Percentiles rank a stretch among this genome's conserved stretches.
Evolutionary conservation across 106 monocot species (phyloP).

Genomic region (Amphibolis antarctica): DNA sequence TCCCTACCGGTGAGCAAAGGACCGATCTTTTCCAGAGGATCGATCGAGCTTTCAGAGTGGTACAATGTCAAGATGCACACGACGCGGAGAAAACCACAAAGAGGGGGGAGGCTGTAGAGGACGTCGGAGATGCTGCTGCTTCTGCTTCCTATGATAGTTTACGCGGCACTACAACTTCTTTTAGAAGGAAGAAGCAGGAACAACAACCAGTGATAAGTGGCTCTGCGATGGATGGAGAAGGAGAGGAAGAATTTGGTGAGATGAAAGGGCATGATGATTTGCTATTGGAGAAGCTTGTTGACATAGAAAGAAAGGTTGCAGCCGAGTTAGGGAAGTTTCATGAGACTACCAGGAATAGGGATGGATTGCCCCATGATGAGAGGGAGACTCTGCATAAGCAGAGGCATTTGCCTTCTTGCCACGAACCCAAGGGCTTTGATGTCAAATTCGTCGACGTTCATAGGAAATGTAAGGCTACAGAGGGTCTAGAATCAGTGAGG

Average conservation of each 20-base stretch:
- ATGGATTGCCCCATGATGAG: neutral
- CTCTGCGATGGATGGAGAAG: neutral
- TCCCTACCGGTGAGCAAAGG: neutral
- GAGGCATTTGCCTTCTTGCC: neutral
- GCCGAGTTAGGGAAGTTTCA: neutral
- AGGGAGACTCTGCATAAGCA: neutral
- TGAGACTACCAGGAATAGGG: neutral
- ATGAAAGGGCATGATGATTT: neutral
- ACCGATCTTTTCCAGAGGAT: constrained; percentile 1
- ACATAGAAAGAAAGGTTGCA: neutral
- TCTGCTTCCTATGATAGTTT: neutral
- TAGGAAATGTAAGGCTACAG: neutral
- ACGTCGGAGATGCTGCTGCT: neutral
- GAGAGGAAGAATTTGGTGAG: neutral
- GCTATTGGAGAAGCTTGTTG: neutral
- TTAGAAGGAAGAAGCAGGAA: neutral
- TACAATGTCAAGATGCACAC: neutral
- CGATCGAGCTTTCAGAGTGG: neutral
- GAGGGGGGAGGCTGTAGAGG: neutral
- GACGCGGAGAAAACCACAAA: neutral
- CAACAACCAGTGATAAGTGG: neutral
- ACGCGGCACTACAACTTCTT: too few relatives aligned
- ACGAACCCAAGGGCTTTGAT: neutral
- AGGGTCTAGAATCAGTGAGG: neutral
- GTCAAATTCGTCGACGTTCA: constrained; percentile 3